Evolutionary conservation across 257 asterid species (phyloP).

Genomic region (Jasminum sambac): DNA sequence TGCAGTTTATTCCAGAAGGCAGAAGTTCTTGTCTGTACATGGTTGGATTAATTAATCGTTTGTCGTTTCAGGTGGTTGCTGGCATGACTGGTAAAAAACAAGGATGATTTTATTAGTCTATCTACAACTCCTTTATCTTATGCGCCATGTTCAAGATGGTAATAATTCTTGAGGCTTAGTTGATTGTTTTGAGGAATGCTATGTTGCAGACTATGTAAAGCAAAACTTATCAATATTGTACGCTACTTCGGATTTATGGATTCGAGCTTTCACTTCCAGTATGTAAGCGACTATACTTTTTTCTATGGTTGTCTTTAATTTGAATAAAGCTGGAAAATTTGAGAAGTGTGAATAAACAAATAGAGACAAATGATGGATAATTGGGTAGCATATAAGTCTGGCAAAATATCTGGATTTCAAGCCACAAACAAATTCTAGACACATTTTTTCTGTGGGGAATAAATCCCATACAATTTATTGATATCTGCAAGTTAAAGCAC

Average conservation of each 20-base stretch:
- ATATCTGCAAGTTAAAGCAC: neutral
- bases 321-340: neutral
- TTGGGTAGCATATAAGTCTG: too few species aligned
- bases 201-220: neutral
- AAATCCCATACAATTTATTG: neutral
- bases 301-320: neutral
- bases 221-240: neutral
- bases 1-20: neutral
- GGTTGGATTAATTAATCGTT: neutral
- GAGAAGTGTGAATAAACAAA: neutral
- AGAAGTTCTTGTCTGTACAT: neutral
- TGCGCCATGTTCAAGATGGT: neutral
- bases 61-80: slow-evolving; percentile 1
- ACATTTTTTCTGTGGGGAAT: neutral
- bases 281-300: neutral
- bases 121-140: neutral
- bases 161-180: neutral
- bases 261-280: neutral
- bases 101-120: neutral
- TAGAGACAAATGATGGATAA: too few species aligned
- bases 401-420: too few species aligned
- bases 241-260: neutral
- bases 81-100: slow-evolving; percentile 2
- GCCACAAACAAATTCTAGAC: too few species aligned
- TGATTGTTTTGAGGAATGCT: neutral